A percentile compares a stretch with the other conserved stretches of the same genome.
phyloP scores from a whole-genome alignment of 306 rosid species.

The Quillaja saponaria region DNA sequence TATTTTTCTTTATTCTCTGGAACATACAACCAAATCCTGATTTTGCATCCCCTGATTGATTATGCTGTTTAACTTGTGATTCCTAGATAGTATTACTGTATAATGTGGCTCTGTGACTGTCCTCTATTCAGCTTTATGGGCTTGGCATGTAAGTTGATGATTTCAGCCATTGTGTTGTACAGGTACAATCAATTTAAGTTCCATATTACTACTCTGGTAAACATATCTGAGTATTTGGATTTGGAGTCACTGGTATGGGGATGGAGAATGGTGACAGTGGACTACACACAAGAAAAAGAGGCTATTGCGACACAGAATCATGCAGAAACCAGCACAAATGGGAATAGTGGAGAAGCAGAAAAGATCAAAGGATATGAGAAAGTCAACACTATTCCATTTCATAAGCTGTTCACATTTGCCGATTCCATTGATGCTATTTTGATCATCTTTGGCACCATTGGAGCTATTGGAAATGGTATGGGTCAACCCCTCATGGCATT shows the following conservation, averaged over 20 bases:
- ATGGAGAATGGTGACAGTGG: slow-evolving; percentile 37
- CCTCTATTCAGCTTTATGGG: background rate
- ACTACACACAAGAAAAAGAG: slow-evolving; percentile 19
- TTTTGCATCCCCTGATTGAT: background rate
- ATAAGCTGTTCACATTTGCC: slow-evolving; percentile 71
- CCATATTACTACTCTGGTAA: background rate
- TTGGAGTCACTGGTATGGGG: slow-evolving; percentile 41
- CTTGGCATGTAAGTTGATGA: slow-evolving; percentile 15
- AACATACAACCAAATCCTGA: slow-evolving; percentile 1
- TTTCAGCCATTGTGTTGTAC: slow-evolving; percentile 6
- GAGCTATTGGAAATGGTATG: slow-evolving; percentile 72
- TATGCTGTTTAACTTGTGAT: background rate
- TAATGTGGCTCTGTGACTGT: background rate
- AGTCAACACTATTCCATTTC: slow-evolving; percentile 55
- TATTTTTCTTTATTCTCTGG: background rate
- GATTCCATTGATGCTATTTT: slow-evolving; percentile 60
- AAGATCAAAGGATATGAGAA: slow-evolving; percentile 42
- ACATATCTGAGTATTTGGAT: slow-evolving; percentile 10
- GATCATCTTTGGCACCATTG: slow-evolving; percentile 65
- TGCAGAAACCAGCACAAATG: slow-evolving; percentile 31
- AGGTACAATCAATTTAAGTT: slow-evolving; percentile 27
- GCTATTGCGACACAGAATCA: slow-evolving; percentile 37
- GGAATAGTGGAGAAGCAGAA: slow-evolving; percentile 22
- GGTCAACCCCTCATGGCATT: slow-evolving; percentile 72
- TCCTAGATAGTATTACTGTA: background rate